Evolutionary conservation across 768 basidiomycete genomes (phyloP).

Genomic region (Tylopilus intermedius): DNA sequence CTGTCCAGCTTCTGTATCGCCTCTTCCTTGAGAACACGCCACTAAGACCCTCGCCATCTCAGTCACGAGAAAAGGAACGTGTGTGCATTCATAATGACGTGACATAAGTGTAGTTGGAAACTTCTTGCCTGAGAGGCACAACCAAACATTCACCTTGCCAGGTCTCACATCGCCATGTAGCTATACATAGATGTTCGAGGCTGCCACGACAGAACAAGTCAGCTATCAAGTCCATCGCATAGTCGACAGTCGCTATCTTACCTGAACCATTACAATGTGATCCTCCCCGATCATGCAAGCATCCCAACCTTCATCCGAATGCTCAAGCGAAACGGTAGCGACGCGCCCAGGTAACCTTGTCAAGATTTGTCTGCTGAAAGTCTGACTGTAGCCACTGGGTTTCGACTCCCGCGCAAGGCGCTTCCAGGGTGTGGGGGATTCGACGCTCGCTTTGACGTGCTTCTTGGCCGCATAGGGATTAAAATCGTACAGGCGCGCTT

Average conservation of each 20-base stretch:
- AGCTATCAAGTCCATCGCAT: background rate
- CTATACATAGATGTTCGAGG: constrained; percentile 13
- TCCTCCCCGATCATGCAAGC: constrained; percentile 36
- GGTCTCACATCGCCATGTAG: constrained; percentile 27
- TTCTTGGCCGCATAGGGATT: constrained; percentile 23
- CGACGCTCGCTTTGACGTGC: constrained; percentile 7
- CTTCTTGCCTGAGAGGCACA: background rate
- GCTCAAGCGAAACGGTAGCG: constrained; percentile 10
- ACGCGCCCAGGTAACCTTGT: constrained; percentile 31
- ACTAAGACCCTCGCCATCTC: background rate
- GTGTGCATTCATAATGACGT: background rate
- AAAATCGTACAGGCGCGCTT: constrained; percentile 31
- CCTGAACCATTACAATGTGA: constrained; percentile 32
- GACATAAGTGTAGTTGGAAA: background rate
- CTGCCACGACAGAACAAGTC: constrained; percentile 8
- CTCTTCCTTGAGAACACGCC: background rate
- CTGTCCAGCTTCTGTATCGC: background rate
- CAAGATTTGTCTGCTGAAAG: constrained; percentile 22
- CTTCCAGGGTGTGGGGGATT: constrained; percentile 12
- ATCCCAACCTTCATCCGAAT: constrained; percentile 21
- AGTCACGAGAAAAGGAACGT: background rate
- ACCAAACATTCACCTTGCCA: background rate
- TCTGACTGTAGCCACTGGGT: constrained; percentile 5
- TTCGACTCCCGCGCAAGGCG: constrained; percentile 13
- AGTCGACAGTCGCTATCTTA: constrained; percentile 4